Base-by-base conservation (phyloP, 73 alveolate species). In the Diophrys appendiculata region DNA sequence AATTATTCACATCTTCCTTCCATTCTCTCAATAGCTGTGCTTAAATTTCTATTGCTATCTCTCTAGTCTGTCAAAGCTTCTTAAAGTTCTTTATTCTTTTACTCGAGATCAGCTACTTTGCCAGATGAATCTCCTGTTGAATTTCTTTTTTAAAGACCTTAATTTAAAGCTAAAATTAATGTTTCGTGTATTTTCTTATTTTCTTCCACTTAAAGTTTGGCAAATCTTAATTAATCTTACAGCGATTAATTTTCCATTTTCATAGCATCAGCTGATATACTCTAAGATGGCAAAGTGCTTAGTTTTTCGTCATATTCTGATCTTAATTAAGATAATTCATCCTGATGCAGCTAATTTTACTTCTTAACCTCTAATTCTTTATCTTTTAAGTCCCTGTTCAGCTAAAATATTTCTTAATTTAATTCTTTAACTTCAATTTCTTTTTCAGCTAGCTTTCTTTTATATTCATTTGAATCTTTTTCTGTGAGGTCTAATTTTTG, bases 151-250 rank as follows among this genome's bases (percentile, higher is more conserved):
- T n/a, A n/a, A n/a, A n/a, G n/a, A n/a, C n/a, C n/a, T n/a, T n/a
- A 60, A 25, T 72, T 80, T 11, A 80, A 34, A 8, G 89, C 89
- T 23, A 2, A 22, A 2, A 67, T 54, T 0, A 80, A 35, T 35
- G 76, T 65, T 43, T 80, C 89, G 29, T 80, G 79, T 83, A 80
- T 80, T 28, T 31, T 70, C 31, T 80, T 80, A 43, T 80, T 80
- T 31, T 80, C 83, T 11, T 80, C 89, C 13, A 80, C 25, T 28
- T 80, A 65, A 18, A 34, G 43, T 54, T 80, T 33, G 26, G 89
- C 68, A 32, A 80, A 80, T 0, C 14, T 27, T 22, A 80, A 67
- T 55, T 80, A 43, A 25, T 72, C 83, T 52, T 80, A 33, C 33
- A 80, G 53, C 34, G 35, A 80, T 29, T 72, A 33, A 26, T 55